phyloP scores from a whole-genome alignment of 495 filamentous ascomycete genomes.

The Cudoniella acicularis region DNA sequence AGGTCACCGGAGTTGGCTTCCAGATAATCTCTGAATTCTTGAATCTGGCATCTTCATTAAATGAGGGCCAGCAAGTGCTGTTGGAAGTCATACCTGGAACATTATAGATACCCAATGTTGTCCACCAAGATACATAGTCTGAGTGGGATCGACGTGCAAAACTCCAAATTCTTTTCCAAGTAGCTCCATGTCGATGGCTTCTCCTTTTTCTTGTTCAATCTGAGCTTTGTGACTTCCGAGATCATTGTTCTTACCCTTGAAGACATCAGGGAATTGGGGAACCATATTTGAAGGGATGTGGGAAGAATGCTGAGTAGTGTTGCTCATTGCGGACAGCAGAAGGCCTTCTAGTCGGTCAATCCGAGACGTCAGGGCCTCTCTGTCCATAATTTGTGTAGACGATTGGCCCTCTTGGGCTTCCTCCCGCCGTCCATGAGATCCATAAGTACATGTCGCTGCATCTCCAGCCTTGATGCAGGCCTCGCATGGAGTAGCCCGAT shows the following conservation, averaged over 20 bases:
- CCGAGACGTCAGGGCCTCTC: not conserved
- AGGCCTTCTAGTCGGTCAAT: slow-evolving; percentile 3
- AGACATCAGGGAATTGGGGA: no score
- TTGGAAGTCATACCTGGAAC: not conserved
- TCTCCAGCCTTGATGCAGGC: slow-evolving; percentile 3
- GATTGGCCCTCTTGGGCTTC: no score
- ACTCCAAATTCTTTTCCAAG: not conserved
- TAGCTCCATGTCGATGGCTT: not conserved
- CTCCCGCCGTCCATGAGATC: not conserved
- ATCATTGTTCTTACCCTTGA: no score
- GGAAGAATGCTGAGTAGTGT: no score
- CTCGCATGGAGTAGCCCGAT: slow-evolving; percentile 1
- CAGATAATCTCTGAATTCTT: not conserved
- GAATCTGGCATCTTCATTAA: not conserved
- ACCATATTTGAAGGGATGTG: no score
- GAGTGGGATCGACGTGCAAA: not conserved
- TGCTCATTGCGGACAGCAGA: not conserved
- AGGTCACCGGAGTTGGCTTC: not conserved
- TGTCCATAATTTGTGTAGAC: not conserved
- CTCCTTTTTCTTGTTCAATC: not conserved
- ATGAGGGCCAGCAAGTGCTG: not conserved
- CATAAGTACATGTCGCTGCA: slow-evolving; percentile 1
- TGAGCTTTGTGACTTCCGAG: no score
- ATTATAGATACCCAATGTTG: slow-evolving; percentile 6
- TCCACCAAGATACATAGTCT: slow-evolving; percentile 3